A percentile compares a stretch with the other conserved stretches of the same genome.
These are phyloP conservation scores for Paraleonurus japonicus DNA, from an alignment of 257 asterid genomes.

Conservation along the genomic window DNA sequence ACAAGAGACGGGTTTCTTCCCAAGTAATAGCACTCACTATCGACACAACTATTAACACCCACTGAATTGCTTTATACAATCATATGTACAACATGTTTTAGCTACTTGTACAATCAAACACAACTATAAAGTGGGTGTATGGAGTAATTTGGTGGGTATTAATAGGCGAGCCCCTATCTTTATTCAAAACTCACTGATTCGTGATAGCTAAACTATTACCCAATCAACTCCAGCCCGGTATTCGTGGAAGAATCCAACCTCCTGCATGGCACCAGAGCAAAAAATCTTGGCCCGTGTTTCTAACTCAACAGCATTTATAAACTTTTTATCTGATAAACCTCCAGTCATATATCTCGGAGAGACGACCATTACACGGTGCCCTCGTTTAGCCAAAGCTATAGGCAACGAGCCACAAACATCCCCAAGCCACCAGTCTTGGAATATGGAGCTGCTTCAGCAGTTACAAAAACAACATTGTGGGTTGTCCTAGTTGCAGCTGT, in stretches of 20 bases:
- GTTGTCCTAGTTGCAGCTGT: conserved; percentile 32
- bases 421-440: conserved; percentile 96
- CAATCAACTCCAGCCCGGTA: conserved; percentile 96
- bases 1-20: background rate
- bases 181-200: conserved; percentile 13
- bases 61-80: too few species aligned
- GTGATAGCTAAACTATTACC: conserved; percentile 47
- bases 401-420: conserved; percentile 99
- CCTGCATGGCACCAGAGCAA: conserved; percentile 77
- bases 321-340: conserved; percentile 51
- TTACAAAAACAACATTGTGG: conserved; percentile 59
- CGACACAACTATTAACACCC: too few species aligned
- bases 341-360: conserved; percentile 81
- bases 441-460: conserved; percentile 97
- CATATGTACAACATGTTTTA: too few species aligned
- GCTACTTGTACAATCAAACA: too few species aligned
- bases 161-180: background rate
- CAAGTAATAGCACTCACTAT: background rate
- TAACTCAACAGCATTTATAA: conserved; percentile 56
- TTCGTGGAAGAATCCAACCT: conserved; percentile 83
- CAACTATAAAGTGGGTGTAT: too few species aligned
- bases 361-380: conserved; percentile 96
- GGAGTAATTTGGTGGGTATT: too few species aligned
- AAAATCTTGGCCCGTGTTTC: conserved; percentile 43
- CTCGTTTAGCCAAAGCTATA: conserved; percentile 76